Evolutionary conservation across 108 stramenopile species (phyloP).

Genomic region (Skeletonema menzelii): DNA sequence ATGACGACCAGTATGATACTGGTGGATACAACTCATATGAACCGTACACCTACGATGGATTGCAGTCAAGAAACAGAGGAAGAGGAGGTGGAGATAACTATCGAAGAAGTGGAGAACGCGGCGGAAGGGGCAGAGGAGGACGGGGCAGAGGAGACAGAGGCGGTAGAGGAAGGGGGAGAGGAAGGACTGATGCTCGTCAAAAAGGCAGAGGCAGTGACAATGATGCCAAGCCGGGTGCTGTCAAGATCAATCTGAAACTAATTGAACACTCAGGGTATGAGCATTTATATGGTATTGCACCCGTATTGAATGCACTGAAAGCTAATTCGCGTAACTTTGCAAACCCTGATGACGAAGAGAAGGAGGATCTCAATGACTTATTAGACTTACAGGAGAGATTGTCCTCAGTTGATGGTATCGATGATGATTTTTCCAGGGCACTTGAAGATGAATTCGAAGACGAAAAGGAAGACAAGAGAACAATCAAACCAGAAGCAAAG

Average conservation of each 20-base stretch:
- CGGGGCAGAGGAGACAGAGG: neutral
- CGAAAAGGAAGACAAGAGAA: slow-evolving; percentile 13
- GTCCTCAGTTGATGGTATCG: slow-evolving; percentile 13
- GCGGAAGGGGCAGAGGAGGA: slow-evolving; percentile 12
- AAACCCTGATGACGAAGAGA: slow-evolving; percentile 38
- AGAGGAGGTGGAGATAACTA: slow-evolving; percentile 20
- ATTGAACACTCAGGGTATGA: slow-evolving; percentile 79
- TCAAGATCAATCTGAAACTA: slow-evolving; percentile 72
- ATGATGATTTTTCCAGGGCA: slow-evolving; percentile 16
- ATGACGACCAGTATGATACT: slow-evolving; percentile 3
- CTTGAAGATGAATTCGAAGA: slow-evolving; percentile 13
- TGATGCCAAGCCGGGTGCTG: neutral
- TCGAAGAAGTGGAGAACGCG: slow-evolving; percentile 2
- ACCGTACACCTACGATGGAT: neutral
- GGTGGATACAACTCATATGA: slow-evolving; percentile 3
- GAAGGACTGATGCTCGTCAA: slow-evolving; percentile 2
- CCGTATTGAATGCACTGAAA: slow-evolving; percentile 78
- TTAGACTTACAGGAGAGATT: slow-evolving; percentile 20
- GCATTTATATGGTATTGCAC: slow-evolving; percentile 83
- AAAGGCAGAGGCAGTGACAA: slow-evolving; percentile 14
- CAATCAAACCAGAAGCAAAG: slow-evolving; percentile 71
- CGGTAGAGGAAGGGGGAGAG: neutral
- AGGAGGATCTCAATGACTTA: slow-evolving; percentile 26
- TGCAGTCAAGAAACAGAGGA: slow-evolving; percentile 4
- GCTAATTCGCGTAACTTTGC: slow-evolving; percentile 65